Base-by-base conservation (phyloP, 331 rosid genomes). In the Ulmus americana region DNA sequence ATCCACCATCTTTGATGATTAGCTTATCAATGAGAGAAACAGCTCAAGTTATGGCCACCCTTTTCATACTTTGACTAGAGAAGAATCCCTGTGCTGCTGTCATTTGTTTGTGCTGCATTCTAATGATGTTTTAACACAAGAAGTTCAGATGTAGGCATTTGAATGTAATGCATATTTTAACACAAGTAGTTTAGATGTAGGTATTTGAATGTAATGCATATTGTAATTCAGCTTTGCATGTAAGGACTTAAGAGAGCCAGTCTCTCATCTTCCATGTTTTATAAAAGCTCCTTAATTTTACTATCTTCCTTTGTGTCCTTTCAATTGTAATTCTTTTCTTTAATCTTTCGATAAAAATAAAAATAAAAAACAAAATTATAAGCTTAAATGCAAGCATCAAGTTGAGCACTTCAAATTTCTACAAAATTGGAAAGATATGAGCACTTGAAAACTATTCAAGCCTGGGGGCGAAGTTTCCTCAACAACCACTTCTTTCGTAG, bases 401-500 rank as follows among this genome's bases (percentile, higher is more conserved):
- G 7, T 48, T 18, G 8, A 28, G 22, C 6, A 44, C 22, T 46
- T 39, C 39, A 63, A 46, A 35, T 20, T 0, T 1, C 44, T 47
- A 56, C 6, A 28, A 28, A 28, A 28, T 28, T 28, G 0, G 35
- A 28, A 28, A 28, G 35, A 28, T 28, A 2, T 28, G 4, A 28
- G 35, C 4, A 28, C 35, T 28, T 28, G 35, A 7, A 40, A 18
- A 15, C 4, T 51, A 47, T 59, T 73, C 77, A 77, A 51, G 61
- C 70, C 64, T 77, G 51, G 9, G 81, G 69, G 20, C 88, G 71
- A 63, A 88, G 96, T 76, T 85, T 88, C 78, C 96, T 80, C 62
- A 74, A 56, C 72, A 88, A 74, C 94, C 96, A 85, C 65, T 83
- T 88, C 65, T 78, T 84, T 45, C 96, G 73, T 54, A 85, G 56